A percentile compares a stretch with the other conserved stretches of the same genome.
phyloP scores from a whole-genome alignment of 2,329 filamentous ascomycete genomes.

The Fusarium verrucosum region DNA sequence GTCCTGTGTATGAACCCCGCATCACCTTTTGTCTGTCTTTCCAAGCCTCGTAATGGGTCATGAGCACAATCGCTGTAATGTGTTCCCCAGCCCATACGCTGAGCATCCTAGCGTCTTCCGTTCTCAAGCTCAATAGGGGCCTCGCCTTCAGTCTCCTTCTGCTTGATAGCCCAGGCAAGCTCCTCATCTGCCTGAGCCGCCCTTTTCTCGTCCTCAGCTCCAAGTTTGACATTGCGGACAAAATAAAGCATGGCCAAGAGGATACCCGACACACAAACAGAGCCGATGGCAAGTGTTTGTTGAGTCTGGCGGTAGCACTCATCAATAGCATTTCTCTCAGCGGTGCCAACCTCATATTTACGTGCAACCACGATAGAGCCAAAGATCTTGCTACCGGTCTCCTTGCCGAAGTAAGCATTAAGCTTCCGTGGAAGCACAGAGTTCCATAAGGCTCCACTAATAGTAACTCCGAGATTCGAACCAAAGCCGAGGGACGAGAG shows the following conservation, averaged over 20 bases:
- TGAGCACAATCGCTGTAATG: too few relatives aligned
- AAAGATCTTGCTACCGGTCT: conserved; percentile 21
- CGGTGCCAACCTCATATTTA: conserved; percentile 7
- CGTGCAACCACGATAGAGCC: conserved; percentile 26
- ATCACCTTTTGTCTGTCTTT: too few relatives aligned
- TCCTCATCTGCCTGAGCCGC: conserved; percentile 26
- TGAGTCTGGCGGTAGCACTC: conserved; percentile 26
- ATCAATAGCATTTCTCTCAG: conserved; percentile 14
- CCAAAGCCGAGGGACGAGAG: conserved; percentile 26
- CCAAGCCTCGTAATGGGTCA: too few relatives aligned
- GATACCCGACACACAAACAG: conserved; percentile 13
- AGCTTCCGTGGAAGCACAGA: conserved; percentile 25
- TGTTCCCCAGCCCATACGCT: too few relatives aligned
- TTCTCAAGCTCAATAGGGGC: neutral
- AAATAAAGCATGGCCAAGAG: conserved; percentile 13
- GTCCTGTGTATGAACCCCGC: too few relatives aligned
- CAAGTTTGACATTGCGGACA: conserved; percentile 16
- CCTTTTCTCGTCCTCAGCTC: conserved; percentile 26
- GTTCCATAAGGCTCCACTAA: conserved; percentile 35
- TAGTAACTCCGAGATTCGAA: conserved; percentile 26
- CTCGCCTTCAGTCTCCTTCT: conserved; percentile 1
- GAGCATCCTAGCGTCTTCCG: neutral
- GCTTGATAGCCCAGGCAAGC: conserved; percentile 30
- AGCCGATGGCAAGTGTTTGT: conserved; percentile 28
- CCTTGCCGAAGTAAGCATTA: conserved; percentile 3